Conservation (phyloP, 768 basidiomycete genomes). For the Auricularia auricula-judae region DNA sequence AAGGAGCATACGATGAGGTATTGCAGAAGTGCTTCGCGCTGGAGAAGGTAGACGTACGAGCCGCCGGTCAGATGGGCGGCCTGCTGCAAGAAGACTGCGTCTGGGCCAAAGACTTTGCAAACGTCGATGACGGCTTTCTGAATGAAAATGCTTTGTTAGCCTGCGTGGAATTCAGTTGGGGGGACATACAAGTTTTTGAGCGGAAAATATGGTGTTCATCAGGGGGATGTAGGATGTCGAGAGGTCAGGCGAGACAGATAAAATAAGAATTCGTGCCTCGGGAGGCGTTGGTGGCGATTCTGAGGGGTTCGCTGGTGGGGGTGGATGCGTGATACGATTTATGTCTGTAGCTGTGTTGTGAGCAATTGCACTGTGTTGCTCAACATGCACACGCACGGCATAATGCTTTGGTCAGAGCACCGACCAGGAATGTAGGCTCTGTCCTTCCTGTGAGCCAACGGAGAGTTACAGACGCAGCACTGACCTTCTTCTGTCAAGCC, state of each 20-base stretch:
- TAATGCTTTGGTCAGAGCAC: conserved; percentile 83
- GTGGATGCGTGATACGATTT: conserved; percentile 40
- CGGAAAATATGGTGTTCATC: conserved; percentile 99
- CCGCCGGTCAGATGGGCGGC: conserved; percentile 93
- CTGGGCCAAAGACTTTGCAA: conserved; percentile 79
- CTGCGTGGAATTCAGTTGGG: neutral
- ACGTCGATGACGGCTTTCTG: conserved; percentile 94
- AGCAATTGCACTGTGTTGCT: conserved; percentile 26
- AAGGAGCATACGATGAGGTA: conserved; percentile 58
- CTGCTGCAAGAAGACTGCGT: conserved; percentile 94
- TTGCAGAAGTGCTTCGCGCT: conserved; percentile 80
- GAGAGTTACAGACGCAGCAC: conserved; percentile 11
- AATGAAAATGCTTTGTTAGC: conserved; percentile 18
- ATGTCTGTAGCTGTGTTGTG: conserved; percentile 41
- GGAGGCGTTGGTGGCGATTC: conserved; percentile 14
- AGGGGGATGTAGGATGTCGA: conserved; percentile 91
- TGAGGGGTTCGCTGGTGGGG: conserved; percentile 15
- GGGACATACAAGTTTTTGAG: conserved; percentile 60
- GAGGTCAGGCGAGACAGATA: conserved; percentile 87
- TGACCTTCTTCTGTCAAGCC: conserved; percentile 41
- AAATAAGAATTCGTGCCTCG: conserved; percentile 56
- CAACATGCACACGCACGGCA: conserved; percentile 50
- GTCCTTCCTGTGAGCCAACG: conserved; percentile 8
- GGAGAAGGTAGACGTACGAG: conserved; percentile 77
- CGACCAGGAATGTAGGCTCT: conserved; percentile 68